Evolutionary conservation across 495 filamentous ascomycete genomes (phyloP), one percentile per base, ranked within the genome.

Genomic region (Penicillium fimorum): DNA sequence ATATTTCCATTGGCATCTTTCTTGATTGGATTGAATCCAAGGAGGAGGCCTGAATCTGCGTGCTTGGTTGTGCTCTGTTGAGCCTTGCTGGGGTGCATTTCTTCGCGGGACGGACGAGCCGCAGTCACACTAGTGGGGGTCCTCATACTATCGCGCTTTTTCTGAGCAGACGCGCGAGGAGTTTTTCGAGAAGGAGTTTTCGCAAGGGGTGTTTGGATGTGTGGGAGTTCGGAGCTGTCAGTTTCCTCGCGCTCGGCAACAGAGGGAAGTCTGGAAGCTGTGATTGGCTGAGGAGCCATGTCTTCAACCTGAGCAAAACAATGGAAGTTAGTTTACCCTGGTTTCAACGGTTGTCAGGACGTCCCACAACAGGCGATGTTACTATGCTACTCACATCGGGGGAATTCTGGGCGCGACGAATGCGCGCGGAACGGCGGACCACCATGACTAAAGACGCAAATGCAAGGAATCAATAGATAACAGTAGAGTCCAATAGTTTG

Each of bases 1-100:
- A 69, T 17, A 12, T 75, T 78, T 29, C 76, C 74, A 43, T 71
- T 56, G 22, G 69, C 68, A 55, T 76, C 74, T 55, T 69, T 73
- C 57, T 70, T 75, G 59, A 90, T 78, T 53, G 87, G 84, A 47
- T 80, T 79, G 67, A 90, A 89, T 4, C 87, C 87, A 47, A 89
- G 73, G 40, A 86, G 76, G 43, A 89, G 67, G 20, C 82, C 87
- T 0, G 86, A 85, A 44, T 88, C 87, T 5, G 81, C 80, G 33
- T 86, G 75, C 55, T 84, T 83, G n/a, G 80, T 82, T 56, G 86
- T 91, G 61, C 84, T 91, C 30, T 80, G 76, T 48, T 88, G 87
- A 30, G 78, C 82, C 66, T 87, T 87, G 79, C 83, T 88, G 38
- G 89, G 89, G 64, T 92, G 89, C 87, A 91, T 91, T 64, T 90